These are phyloP conservation scores for Phytopythium delawarense DNA, from an alignment of 352 stramenopile species.

Conservation along the genomic window DNA sequence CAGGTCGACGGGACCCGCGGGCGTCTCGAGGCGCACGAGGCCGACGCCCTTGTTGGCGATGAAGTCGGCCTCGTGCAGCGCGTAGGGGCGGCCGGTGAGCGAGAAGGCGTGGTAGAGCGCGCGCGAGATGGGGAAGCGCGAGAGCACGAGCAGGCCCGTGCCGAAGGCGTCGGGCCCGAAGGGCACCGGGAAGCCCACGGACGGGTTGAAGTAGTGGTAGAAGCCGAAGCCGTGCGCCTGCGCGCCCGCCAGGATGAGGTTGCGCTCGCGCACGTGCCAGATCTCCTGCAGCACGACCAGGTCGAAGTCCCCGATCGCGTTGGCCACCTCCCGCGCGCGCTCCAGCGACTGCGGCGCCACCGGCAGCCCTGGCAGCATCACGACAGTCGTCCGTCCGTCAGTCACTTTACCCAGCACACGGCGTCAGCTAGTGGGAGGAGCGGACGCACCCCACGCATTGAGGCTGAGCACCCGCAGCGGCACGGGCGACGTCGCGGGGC, in stretches of 20 bases:
- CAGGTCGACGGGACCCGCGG: slow-evolving; percentile 56
- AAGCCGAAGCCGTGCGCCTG: slow-evolving; percentile 58
- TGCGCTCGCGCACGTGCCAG: slow-evolving; percentile 76
- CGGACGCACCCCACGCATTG: slow-evolving; percentile 62
- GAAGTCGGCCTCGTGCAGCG: slow-evolving; percentile 76
- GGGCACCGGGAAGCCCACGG: slow-evolving; percentile 71
- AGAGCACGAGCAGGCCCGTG: slow-evolving; percentile 72
- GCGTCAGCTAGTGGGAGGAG: background rate
- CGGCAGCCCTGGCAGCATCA: slow-evolving; percentile 34
- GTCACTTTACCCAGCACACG: background rate
- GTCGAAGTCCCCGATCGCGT: slow-evolving; percentile 60
- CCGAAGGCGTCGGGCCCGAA: slow-evolving; percentile 69
- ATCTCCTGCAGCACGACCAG: slow-evolving; percentile 85
- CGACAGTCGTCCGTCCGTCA: background rate
- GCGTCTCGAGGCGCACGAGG: slow-evolving; percentile 55
- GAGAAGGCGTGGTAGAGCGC: slow-evolving; percentile 75
- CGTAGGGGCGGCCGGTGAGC: slow-evolving; percentile 71
- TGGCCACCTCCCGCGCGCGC: slow-evolving; percentile 58
- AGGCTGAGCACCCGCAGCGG: slow-evolving; percentile 64
- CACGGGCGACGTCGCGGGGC: slow-evolving; percentile 10
- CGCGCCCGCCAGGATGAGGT: slow-evolving; percentile 59
- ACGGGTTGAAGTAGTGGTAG: slow-evolving; percentile 84
- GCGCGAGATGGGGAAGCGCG: slow-evolving; percentile 55
- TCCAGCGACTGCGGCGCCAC: slow-evolving; percentile 67
- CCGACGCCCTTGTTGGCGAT: slow-evolving; percentile 78